Evolutionary conservation across 164 flowering plant genomes (phyloP).

Genomic region (Cinnamomum micranthum): DNA sequence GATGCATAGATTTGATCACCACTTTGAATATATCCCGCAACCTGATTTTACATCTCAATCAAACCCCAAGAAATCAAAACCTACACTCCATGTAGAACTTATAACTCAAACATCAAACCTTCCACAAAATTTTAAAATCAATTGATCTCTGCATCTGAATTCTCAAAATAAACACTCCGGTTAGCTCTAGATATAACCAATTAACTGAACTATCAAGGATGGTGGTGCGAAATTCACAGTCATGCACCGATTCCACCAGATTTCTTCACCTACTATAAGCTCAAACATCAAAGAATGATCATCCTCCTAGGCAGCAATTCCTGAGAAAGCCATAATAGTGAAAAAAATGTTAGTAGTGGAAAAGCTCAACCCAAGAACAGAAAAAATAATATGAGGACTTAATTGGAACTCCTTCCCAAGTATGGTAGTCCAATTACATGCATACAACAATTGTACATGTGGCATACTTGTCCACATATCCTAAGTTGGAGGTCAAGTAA

Average conservation of each 20-base stretch:
- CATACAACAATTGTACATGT: background rate
- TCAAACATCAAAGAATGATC: slow-evolving; percentile 21
- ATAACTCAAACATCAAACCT: slow-evolving; percentile 37
- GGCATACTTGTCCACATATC: background rate
- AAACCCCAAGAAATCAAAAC: slow-evolving; percentile 45
- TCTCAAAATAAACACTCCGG: slow-evolving; percentile 33
- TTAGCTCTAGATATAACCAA: slow-evolving; percentile 42
- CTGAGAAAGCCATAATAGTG: slow-evolving; percentile 33
- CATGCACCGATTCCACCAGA: slow-evolving; percentile 31
- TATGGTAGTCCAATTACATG: background rate
- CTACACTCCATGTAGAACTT: slow-evolving; percentile 26
- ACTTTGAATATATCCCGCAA: slow-evolving; percentile 52
- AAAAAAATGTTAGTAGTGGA: background rate
- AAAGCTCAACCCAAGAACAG: background rate
- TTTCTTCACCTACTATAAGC: slow-evolving; percentile 41
- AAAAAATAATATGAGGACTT: background rate
- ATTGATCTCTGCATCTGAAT: slow-evolving; percentile 38
- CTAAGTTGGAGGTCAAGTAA: too few species aligned
- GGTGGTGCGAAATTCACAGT: slow-evolving; percentile 33
- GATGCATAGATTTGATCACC: slow-evolving; percentile 30
- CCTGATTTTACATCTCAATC: slow-evolving; percentile 72
- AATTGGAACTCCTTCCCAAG: background rate
- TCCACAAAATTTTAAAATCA: slow-evolving; percentile 41
- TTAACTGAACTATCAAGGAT: slow-evolving; percentile 27
- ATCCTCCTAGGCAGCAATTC: slow-evolving; percentile 73